These are phyloP conservation scores for Phanerodontia chrysosporium DNA, from an alignment of 768 basidiomycete species.

Conservation along the genomic window DNA sequence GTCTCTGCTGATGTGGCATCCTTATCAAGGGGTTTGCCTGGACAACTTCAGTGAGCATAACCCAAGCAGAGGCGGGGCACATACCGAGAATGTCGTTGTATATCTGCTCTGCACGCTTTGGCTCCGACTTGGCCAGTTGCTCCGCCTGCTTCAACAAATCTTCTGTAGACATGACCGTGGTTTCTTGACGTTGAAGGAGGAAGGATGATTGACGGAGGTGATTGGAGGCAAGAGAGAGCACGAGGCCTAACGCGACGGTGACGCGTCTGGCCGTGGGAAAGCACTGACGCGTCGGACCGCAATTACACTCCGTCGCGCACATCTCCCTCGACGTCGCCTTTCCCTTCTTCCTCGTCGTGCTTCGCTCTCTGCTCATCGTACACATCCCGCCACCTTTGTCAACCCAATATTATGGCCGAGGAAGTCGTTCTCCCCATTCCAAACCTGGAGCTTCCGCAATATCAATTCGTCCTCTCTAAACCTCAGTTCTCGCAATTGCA, in stretches of 20 bases:
- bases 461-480: slow-evolving; percentile 69
- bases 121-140: slow-evolving; percentile 39
- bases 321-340: slow-evolving; percentile 2
- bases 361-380: background rate
- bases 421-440: slow-evolving; percentile 83
- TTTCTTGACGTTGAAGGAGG: background rate
- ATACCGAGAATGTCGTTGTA: slow-evolving; percentile 66
- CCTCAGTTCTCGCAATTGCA: slow-evolving; percentile 60
- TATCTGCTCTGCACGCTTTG: slow-evolving; percentile 63
- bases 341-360: background rate
- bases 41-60: background rate
- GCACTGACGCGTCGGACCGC: slow-evolving; percentile 32
- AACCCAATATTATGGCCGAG: slow-evolving; percentile 58
- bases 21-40: slow-evolving; percentile 29
- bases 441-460: slow-evolving; percentile 78
- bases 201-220: background rate
- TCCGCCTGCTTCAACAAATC: slow-evolving; percentile 56
- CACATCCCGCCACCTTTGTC: background rate
- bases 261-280: slow-evolving; percentile 31
- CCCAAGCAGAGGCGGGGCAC: too few species aligned
- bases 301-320: slow-evolving; percentile 11
- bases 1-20: slow-evolving; percentile 46
- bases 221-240: slow-evolving; percentile 5
- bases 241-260: slow-evolving; percentile 22
- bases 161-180: slow-evolving; percentile 5